Conservation (phyloP, 257 asterid genomes). For the Anisodus acutangulus region DNA sequence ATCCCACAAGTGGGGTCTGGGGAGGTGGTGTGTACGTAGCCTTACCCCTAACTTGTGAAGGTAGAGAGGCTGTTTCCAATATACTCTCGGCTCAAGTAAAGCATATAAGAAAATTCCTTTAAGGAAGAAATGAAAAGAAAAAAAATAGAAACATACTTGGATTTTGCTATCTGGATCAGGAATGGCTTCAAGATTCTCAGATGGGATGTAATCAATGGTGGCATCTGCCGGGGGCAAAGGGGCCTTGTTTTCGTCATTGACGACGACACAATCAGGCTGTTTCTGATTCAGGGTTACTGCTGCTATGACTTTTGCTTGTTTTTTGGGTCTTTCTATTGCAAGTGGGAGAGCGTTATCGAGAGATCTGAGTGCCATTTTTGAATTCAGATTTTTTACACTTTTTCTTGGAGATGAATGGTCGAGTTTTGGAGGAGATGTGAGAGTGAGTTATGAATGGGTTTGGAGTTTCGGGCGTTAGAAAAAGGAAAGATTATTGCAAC, state of each 20-base stretch:
- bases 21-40: no score
- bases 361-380: slow-evolving; percentile 88
- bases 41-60: no score
- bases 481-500: slow-evolving; percentile 51
- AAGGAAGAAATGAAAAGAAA: neutral
- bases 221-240: slow-evolving; percentile 31
- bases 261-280: slow-evolving; percentile 49
- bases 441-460: no score
- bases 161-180: slow-evolving; percentile 65
- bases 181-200: slow-evolving; percentile 65
- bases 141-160: slow-evolving; percentile 49
- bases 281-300: slow-evolving; percentile 39
- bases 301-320: slow-evolving; percentile 59
- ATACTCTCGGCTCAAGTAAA: no score
- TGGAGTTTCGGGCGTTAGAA: slow-evolving; percentile 22
- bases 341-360: slow-evolving; percentile 77
- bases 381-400: neutral
- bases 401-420: slow-evolving; percentile 26
- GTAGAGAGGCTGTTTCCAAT: no score
- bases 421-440: no score
- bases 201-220: slow-evolving; percentile 67
- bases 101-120: no score
- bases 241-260: slow-evolving; percentile 47
- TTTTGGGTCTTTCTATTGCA: slow-evolving; percentile 71
- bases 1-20: no score